Percentiles rank a stretch among this genome's conserved stretches.
Conservation (phyloP, 306 rosid genomes). For the Cucurbita maxima region DNA sequence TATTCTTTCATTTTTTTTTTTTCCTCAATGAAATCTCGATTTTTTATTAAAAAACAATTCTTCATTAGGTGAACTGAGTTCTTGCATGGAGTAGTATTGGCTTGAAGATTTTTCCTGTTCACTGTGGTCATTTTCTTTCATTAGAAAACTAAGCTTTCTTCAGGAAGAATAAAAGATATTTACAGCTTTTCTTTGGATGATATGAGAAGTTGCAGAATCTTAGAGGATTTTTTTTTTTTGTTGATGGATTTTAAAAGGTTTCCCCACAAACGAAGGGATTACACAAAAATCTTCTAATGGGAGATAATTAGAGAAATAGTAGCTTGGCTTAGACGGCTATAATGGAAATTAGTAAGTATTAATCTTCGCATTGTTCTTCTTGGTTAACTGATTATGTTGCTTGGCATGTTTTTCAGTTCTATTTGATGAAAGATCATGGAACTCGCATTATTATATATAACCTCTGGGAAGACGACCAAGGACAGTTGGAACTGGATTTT, state of each 20-base stretch:
- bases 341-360: not conserved
- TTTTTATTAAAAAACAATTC: not conserved
- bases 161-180: not conserved
- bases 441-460: slow-evolving; percentile 84
- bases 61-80: not conserved
- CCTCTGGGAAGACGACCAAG: slow-evolving; percentile 98
- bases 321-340: not conserved
- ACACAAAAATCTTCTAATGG: not conserved
- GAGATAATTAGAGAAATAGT: not conserved
- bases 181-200: not conserved
- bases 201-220: not conserved
- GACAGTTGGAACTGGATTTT: slow-evolving; percentile 84
- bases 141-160: not conserved
- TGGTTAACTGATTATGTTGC: slow-evolving; percentile 13
- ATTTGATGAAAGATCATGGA: slow-evolving; percentile 50
- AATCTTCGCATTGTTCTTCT: not conserved
- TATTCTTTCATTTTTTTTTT: not conserved
- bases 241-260: not conserved
- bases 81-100: not conserved
- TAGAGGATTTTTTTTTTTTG: not conserved
- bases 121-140: not conserved
- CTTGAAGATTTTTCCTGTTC: not conserved
- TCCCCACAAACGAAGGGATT: not conserved
- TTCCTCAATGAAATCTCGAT: not conserved
- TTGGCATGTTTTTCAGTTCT: slow-evolving; percentile 36